Base-by-base conservation (phyloP, 345 rosid genomes). In the Aquilaria malaccensis region DNA sequence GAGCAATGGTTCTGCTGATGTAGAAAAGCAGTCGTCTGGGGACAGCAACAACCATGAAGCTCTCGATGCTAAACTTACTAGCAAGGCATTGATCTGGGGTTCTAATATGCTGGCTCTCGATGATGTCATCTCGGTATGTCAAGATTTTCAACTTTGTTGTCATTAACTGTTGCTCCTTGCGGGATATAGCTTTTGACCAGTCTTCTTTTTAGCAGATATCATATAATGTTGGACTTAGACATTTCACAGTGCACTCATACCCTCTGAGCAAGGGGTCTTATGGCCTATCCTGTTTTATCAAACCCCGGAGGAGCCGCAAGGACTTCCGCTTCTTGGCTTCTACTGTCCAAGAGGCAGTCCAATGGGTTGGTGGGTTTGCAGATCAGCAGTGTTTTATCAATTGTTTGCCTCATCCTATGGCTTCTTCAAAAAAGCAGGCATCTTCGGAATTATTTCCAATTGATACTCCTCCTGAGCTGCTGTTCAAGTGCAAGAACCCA, bases 291-390 rank as follows among this genome's bases (percentile, higher is more conserved):
- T 80, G 88, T 81, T 88, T 94, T 61, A 60, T 82, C 49, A 88
- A 88, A 69, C 93, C 89, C 10, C 80, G 77, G 70, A 83, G 97
- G 82, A 83, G 75, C 69, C 86, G 82, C 59, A 86, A 82, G 68
- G 96, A 94, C 75, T 85, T 84, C 67, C 84, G 91, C 55, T 90
- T 94, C 70, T 48, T 90, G 61, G 85, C 97, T 56, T 73, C 93
- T 57, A 85, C 73, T 50, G 79, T 73, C 33, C 93, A 90, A 70
- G 99, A 88, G 71, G 97, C 97, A 49, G 81, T 90, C 74, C 92
- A 86, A 56, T 94, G 97, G 99, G 99, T 94, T 50, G 99, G 97
- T 66, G 89, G 86, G 58, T 94, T 94, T 76, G 99, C 88, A 14
- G 97, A 94, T 80, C 97, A 84, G 67, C 96, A 94, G 46, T 94